phyloP scores from a whole-genome alignment of 2,329 filamentous ascomycete species.

The Trichoderma sp. region DNA sequence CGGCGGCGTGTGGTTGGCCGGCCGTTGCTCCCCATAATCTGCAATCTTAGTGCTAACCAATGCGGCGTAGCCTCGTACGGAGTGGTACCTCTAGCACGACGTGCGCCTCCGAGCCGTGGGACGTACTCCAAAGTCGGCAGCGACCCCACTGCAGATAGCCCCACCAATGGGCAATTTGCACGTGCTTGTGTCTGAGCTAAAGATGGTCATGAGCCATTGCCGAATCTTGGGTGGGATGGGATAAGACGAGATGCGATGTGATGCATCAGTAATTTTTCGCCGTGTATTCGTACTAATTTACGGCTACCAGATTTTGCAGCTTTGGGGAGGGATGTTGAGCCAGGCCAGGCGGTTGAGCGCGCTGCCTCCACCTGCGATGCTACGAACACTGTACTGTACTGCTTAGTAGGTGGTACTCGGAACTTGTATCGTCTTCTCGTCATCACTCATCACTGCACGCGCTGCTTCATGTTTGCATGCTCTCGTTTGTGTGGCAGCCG shows the following conservation, averaged over 20 bases:
- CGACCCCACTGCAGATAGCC: constrained; percentile 3
- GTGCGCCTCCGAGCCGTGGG: background rate
- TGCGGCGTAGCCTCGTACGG: background rate
- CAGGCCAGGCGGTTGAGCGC: too few relatives aligned
- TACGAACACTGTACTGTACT: too few relatives aligned
- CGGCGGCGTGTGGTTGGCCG: background rate
- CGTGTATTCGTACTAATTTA: background rate
- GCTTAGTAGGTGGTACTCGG: too few relatives aligned
- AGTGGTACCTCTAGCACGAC: constrained; percentile 1
- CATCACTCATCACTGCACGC: background rate
- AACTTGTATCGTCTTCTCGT: background rate
- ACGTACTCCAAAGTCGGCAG: background rate
- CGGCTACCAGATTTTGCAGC: background rate
- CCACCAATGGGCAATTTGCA: constrained; percentile 9
- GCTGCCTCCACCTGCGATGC: too few relatives aligned
- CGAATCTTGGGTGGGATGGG: background rate
- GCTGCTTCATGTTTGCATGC: background rate
- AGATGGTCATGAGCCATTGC: constrained; percentile 4
- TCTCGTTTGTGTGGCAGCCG: background rate
- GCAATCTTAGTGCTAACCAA: background rate
- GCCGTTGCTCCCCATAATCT: background rate
- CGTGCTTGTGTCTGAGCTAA: background rate
- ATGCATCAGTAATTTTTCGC: background rate
- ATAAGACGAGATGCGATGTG: background rate
- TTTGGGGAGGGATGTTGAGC: too few relatives aligned